phyloP scores from a whole-genome alignment of 352 stramenopile species.

The Phytopythium aichiense region DNA sequence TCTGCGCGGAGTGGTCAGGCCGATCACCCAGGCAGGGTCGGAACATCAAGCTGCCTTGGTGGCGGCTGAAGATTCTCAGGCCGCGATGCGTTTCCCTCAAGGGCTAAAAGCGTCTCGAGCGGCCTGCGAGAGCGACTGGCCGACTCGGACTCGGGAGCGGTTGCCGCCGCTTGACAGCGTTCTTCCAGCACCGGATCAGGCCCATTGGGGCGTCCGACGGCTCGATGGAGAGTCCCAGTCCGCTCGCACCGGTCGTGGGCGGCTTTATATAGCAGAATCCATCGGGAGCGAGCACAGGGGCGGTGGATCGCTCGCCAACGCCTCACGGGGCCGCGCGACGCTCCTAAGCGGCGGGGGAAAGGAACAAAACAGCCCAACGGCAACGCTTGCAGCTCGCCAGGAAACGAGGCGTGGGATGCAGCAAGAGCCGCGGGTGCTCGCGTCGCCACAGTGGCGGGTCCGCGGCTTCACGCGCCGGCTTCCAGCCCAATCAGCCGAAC shows the following conservation, averaged over 20 bases:
- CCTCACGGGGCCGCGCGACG: background rate
- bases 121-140: background rate
- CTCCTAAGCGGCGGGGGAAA: background rate
- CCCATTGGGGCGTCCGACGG: background rate
- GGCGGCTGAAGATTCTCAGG: background rate
- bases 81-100: background rate
- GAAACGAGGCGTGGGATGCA: background rate
- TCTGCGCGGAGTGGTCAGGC: background rate
- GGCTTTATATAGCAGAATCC: slow-evolving; percentile 1
- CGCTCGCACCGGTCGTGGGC: background rate
- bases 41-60: background rate
- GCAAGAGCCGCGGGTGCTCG: background rate
- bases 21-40: background rate
- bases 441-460: too few relatives aligned
- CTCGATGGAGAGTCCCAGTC: background rate
- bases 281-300: background rate
- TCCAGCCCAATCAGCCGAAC: background rate
- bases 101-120: background rate
- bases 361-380: slow-evolving; percentile 9
- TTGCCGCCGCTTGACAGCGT: background rate
- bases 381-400: background rate
- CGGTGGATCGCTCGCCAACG: background rate
- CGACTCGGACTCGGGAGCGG: background rate
- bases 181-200: background rate
- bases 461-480: background rate